Conservation (phyloP, 2,329 filamentous ascomycete species). For the Trichophyton simii region DNA sequence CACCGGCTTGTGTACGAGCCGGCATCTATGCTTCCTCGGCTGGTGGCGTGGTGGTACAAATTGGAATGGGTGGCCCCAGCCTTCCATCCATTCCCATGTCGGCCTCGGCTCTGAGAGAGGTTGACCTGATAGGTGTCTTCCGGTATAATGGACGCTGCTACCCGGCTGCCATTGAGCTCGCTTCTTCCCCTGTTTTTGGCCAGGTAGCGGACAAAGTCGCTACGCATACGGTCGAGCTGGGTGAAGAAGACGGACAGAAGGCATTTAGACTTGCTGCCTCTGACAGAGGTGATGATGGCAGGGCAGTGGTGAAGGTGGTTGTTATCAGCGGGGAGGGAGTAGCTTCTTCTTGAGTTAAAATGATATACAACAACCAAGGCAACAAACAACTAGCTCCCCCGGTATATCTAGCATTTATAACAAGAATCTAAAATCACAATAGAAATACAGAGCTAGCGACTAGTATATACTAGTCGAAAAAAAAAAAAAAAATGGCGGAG, state of each 20-base stretch:
- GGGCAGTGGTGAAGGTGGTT: constrained; percentile 42
- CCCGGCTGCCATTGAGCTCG: constrained; percentile 41
- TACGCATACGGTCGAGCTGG: constrained; percentile 40
- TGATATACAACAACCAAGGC: background rate
- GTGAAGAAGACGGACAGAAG: constrained; percentile 35
- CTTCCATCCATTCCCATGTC: constrained; percentile 43
- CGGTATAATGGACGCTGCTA: constrained; percentile 43
- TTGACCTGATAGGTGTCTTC: constrained; percentile 47
- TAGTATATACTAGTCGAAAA: background rate
- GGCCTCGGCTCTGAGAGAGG: constrained; percentile 43
- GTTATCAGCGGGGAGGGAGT: constrained; percentile 23
- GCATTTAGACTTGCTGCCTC: constrained; percentile 41
- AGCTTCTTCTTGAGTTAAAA: background rate
- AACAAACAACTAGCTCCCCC: background rate
- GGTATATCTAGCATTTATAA: background rate
- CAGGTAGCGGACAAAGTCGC: constrained; percentile 40
- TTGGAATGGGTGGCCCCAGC: constrained; percentile 44
- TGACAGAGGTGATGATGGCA: constrained; percentile 40
- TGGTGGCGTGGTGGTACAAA: constrained; percentile 42
- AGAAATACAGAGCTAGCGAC: background rate
- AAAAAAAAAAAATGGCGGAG: background rate
- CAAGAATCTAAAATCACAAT: background rate
- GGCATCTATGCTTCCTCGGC: constrained; percentile 35
- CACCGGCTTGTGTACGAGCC: constrained; percentile 34
- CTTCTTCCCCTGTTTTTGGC: constrained; percentile 39